Conservation (phyloP, 768 basidiomycete species). For the Naganishia vishniacii region DNA sequence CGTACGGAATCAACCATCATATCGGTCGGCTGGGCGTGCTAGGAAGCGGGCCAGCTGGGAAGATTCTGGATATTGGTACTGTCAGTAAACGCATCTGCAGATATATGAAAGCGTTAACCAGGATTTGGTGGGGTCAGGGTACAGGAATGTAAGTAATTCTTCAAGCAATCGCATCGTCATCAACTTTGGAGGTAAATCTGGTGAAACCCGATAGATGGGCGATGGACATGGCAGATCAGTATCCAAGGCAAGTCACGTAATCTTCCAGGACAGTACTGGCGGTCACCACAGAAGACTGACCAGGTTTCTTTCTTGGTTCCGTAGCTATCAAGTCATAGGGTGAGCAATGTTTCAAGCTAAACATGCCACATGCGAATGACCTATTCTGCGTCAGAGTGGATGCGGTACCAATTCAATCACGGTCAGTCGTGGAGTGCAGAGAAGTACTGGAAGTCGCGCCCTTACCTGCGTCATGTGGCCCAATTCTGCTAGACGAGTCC, state of each 20-base stretch:
- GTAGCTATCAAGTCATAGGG: not conserved
- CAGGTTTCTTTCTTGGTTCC: not conserved
- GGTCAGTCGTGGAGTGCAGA: not conserved
- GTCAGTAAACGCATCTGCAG: not conserved
- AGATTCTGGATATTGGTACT: constrained; percentile 1
- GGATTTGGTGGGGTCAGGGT: not conserved
- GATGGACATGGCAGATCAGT: constrained; percentile 11
- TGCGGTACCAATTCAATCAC: not conserved
- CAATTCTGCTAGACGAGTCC: not conserved
- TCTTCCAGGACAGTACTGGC: not conserved
- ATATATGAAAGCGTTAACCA: not conserved
- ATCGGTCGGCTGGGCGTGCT: not conserved
- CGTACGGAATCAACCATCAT: not conserved
- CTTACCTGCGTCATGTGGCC: not conserved
- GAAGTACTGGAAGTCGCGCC: not conserved
- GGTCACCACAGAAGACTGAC: not conserved
- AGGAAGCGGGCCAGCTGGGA: not conserved
- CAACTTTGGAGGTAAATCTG: not conserved
- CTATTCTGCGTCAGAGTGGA: not conserved
- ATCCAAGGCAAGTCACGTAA: not conserved
- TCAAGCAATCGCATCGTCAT: not conserved
- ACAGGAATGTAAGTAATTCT: not conserved
- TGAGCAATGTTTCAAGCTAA: not conserved
- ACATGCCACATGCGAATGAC: too few relatives aligned
- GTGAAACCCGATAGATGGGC: not conserved